Conservation (phyloP, 208 protist species). For the Leptomonas seymouri region DNA sequence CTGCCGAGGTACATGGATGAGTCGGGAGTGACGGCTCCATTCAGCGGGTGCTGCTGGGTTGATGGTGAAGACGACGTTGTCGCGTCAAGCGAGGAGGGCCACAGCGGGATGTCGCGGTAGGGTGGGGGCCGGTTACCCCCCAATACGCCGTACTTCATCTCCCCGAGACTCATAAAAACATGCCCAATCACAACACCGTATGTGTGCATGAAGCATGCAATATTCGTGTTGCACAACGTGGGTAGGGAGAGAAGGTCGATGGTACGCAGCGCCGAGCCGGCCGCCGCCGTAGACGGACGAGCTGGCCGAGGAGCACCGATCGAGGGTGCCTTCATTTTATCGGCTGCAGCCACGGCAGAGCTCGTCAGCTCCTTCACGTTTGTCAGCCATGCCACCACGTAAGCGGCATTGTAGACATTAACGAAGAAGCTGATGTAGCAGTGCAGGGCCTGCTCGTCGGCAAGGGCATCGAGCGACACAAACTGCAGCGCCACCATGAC, state of each 20-base stretch:
- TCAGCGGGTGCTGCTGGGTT: constrained; percentile 1
- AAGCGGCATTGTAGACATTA: constrained; percentile 78
- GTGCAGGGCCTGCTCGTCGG: constrained; percentile 21
- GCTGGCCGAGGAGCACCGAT: not conserved
- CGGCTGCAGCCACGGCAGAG: constrained; percentile 3
- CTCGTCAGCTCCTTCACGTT: constrained; percentile 28
- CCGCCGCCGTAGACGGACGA: not conserved
- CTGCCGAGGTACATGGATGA: not conserved
- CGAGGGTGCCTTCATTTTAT: not conserved
- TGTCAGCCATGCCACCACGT: constrained; percentile 71
- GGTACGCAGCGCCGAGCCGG: not conserved
- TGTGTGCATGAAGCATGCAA: constrained; percentile 46
- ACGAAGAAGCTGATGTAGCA: constrained; percentile 32
- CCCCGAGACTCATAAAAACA: constrained; percentile 45
- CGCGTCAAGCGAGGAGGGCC: constrained; percentile 21
- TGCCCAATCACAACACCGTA: constrained; percentile 60
- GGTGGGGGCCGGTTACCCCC: constrained; percentile 46
- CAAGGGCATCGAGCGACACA: constrained; percentile 18
- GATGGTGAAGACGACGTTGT: constrained; percentile 23
- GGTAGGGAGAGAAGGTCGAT: constrained; percentile 32
- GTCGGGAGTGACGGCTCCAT: not conserved
- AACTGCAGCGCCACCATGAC: constrained; percentile 25
- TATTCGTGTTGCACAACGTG: constrained; percentile 32
- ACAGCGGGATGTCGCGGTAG: constrained; percentile 41
- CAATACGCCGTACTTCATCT: constrained; percentile 79